Base-by-base conservation (phyloP, 2,329 filamentous ascomycete species). In the Ascocoryne sarcoides region DNA sequence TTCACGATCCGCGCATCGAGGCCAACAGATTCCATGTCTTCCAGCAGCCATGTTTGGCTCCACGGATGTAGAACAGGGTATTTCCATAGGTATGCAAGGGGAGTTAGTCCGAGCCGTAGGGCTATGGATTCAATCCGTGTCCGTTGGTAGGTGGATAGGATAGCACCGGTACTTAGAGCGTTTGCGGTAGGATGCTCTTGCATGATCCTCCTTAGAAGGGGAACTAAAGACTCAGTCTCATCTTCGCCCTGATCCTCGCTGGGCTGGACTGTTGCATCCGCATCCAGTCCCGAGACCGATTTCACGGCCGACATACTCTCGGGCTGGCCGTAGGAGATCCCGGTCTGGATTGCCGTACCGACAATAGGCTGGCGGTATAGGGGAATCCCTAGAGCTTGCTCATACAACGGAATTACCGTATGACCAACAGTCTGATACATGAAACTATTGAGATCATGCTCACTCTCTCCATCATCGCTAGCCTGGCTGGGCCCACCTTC, bases 391-490 rank as follows among this genome's bases (percentile, higher is more conserved):
- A 95, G 79, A 23, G 86, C 88, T 35, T 75, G 63, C 45, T 81
- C 79, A 60, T 95, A 96, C 12, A 95, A 72, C 2, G 89, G 87
- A 42, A 96, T 82, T 14, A 95, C 69, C 43, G 78, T 73, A 63
- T 96, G 87, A 10, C 92, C 92, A 45, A 95, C 85, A 3, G 92
- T 98, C 68, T 98, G 92, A 69, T 96, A 98, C 92, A 98, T 98
- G 78, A 92, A 96, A 66, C 89, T 95, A 63, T 98, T 87, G 53
- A 94, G 72, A 61, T 96, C 85, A 41, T 72, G 65, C 47, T 70
- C 67, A 26, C 72, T 67, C 4, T 62, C 59, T 19, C 59, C 61
- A 4, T 50, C 46, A 21, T 41, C 45, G 28, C 33, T 5, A 35
- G 9, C n/a, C 12, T 31, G 23, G 32, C 40, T 41, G 39, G 38